These are phyloP conservation scores for Phyllosticta citrichinensis DNA, from an alignment of 2,329 filamentous ascomycete genomes.

Conservation along the genomic window DNA sequence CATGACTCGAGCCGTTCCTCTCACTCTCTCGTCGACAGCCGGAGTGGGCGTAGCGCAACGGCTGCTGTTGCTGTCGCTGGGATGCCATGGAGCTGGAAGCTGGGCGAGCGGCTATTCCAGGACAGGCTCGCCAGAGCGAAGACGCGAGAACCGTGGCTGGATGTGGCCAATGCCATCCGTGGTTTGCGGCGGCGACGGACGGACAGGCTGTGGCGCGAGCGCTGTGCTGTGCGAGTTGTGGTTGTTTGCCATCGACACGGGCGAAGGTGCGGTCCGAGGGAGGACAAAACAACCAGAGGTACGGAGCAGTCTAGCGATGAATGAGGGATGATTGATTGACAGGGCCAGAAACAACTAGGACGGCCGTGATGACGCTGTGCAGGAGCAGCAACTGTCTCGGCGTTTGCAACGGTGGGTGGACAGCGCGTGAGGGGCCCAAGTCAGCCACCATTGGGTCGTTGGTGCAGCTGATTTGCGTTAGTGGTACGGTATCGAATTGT, in stretches of 20 bases:
- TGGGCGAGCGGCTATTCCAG: neutral
- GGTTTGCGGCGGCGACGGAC: neutral
- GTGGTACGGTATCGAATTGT: neutral
- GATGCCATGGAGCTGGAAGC: constrained; percentile 7
- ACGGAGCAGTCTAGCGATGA: too few relatives aligned
- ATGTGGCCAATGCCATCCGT: neutral
- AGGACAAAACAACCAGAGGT: neutral
- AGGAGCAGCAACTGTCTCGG: neutral
- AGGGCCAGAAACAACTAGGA: neutral
- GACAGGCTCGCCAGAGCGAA: neutral
- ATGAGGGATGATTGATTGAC: neutral
- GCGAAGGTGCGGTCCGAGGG: neutral
- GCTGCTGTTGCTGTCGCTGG: constrained; percentile 7
- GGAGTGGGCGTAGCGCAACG: constrained; percentile 5
- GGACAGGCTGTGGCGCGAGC: neutral
- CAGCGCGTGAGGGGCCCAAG: neutral
- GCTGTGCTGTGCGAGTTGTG: constrained; percentile 9
- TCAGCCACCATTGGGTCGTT: too few relatives aligned
- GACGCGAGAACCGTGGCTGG: neutral
- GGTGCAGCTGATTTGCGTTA: neutral
- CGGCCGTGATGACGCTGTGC: neutral
- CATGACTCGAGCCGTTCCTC: constrained; percentile 7
- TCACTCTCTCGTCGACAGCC: neutral
- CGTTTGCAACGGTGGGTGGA: neutral
- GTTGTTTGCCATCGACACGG: neutral